These are phyloP conservation scores for Exophiala bonariae DNA, from an alignment of 2,329 filamentous ascomycete genomes.

Conservation along the genomic window DNA sequence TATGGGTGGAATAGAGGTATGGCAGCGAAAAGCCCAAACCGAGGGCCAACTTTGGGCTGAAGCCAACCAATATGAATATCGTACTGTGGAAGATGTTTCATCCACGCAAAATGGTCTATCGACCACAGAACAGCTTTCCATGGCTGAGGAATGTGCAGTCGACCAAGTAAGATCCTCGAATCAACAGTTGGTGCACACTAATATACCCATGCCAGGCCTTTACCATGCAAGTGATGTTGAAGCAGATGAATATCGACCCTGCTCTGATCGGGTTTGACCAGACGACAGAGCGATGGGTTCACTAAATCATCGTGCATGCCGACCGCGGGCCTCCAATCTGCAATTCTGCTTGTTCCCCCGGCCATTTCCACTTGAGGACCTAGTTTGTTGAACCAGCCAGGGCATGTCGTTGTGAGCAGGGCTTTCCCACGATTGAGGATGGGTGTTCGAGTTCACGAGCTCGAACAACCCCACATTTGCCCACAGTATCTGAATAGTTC, in stretches of 20 bases:
- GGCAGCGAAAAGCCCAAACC: conserved; percentile 51
- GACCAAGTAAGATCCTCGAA: conserved; percentile 31
- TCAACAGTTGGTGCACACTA: conserved; percentile 14
- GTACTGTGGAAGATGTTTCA: no score
- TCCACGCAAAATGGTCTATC: conserved; percentile 35
- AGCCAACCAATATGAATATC: conserved; percentile 34
- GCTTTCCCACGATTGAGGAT: no score
- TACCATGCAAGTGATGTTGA: conserved; percentile 70
- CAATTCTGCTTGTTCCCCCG: no score
- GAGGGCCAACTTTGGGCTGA: conserved; percentile 31
- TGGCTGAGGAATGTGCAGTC: conserved; percentile 33
- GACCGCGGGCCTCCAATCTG: no score
- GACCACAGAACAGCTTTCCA: conserved; percentile 39
- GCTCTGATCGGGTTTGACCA: conserved; percentile 65
- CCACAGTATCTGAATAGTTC: no score
- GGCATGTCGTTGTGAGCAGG: no score
- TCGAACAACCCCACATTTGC: no score
- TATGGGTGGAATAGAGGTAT: conserved; percentile 64
- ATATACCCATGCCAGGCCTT: conserved; percentile 51
- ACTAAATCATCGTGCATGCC: conserved; percentile 38
- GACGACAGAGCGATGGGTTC: conserved; percentile 57
- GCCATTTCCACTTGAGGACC: no score
- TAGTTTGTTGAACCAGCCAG: no score
- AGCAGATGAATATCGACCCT: conserved; percentile 63
- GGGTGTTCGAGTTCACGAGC: no score